A percentile compares a stretch with the other conserved stretches of the same genome.
Conservation (phyloP, 495 filamentous ascomycete species). For the Bacidia rubella region DNA sequence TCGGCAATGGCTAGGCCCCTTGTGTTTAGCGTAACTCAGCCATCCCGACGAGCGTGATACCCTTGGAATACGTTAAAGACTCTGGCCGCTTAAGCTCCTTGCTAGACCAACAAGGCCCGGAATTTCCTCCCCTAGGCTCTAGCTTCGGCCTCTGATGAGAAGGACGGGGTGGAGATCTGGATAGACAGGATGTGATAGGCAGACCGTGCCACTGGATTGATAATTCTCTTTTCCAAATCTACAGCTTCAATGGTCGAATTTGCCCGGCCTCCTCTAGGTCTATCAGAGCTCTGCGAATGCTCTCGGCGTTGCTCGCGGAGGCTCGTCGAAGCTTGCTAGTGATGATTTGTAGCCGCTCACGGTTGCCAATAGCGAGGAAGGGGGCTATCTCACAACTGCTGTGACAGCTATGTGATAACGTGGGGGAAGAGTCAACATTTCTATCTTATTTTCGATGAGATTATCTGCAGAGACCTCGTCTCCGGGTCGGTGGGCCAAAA, state of each 20-base stretch:
- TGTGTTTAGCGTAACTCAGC: neutral
- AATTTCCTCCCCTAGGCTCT: neutral
- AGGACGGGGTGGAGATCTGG: neutral
- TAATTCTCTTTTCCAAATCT: too few species aligned
- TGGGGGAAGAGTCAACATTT: neutral
- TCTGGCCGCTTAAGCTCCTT: neutral
- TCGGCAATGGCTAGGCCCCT: neutral
- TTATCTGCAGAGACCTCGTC: neutral
- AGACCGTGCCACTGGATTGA: neutral
- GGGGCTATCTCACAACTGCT: neutral
- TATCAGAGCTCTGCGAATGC: too few species aligned
- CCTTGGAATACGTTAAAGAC: neutral
- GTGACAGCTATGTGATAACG: neutral
- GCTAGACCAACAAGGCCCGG: neutral
- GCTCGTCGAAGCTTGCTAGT: too few species aligned
- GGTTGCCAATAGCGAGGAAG: neutral
- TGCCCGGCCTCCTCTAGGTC: too few species aligned
- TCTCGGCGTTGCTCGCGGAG: too few species aligned
- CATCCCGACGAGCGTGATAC: neutral
- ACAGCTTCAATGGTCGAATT: too few species aligned
- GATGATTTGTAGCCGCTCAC: neutral
- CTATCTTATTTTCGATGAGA: neutral
- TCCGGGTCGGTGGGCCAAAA: neutral
- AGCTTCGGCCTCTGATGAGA: conserved; percentile 1
- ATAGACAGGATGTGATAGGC: conserved; percentile 10